Evolutionary conservation across 768 basidiomycete species (phyloP), one percentile per base, ranked within the genome.

Genomic region (Mycena amicta): DNA sequence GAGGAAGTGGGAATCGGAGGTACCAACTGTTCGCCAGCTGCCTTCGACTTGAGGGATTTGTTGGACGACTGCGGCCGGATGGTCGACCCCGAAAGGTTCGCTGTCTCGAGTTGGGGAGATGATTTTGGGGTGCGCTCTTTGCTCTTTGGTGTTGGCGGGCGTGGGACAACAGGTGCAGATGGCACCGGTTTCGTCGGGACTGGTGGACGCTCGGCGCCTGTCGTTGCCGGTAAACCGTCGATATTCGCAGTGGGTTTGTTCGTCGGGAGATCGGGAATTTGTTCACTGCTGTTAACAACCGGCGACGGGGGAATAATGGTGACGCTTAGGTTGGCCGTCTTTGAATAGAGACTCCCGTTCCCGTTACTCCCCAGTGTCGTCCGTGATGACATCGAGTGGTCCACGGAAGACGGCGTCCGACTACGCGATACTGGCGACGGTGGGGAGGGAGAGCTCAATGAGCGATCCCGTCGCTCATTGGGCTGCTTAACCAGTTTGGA

Each of bases 251-350:
- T 51, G 18, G 43, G 58, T 46, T 31, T 67, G 62, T 56, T 67
- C 66, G 15, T 63, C 27, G 43, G 71, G 58, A 40, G 70, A 67
- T 50, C 69, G 69, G 67, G 57, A 23, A 75, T 64, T 22, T 71
- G 67, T 25, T 53, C 60, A 37, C 66, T 62, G 23, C 62, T 59
- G n/a, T n/a, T n/a, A 2, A 72, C 60, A 5, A 74, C 65, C 16
- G 81, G 81, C 4, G 78, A 77, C 5, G 80, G 80, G 25, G 80
- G 81, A 25, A 80, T 70, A 29, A 82, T 67, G 0, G 77, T 79
- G 25, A 82, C 76, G 58, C 74, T 79, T 18, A 75, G 76, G 60
- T 75, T 73, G 4, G 20, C 41, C 3, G 55, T 33, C 6, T 28
- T 12, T 2, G 8, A 47, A 29, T 56, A 59, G 12, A 59, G 18